A percentile compares a stretch with the other conserved stretches of the same genome.
Evolutionary conservation across 1,284 basidiomycete species (phyloP).

Genomic region (Prillingera fragicola): DNA sequence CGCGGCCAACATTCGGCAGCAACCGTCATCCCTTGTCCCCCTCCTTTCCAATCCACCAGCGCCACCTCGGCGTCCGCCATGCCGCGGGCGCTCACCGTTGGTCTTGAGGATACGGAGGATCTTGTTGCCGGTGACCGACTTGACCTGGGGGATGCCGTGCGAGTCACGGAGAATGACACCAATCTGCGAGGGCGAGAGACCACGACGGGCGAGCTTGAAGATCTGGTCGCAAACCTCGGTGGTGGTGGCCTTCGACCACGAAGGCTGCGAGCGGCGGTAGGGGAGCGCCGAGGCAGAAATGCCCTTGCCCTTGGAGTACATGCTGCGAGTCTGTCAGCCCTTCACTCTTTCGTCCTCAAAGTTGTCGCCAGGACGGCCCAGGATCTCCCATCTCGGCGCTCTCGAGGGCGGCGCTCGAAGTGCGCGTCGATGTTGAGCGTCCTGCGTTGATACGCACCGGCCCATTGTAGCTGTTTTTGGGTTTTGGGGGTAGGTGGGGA

Average conservation of each 20-base stretch:
- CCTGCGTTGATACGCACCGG: neutral
- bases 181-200: constrained; percentile 95
- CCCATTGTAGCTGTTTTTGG: neutral
- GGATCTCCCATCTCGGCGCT: too few relatives aligned
- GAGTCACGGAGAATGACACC: constrained; percentile 97
- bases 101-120: constrained; percentile 97
- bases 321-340: constrained; percentile 50
- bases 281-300: constrained; percentile 97
- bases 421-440: too few relatives aligned
- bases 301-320: constrained; percentile 98
- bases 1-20: neutral
- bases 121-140: constrained; percentile 98
- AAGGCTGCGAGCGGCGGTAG: constrained; percentile 88
- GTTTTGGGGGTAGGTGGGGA: neutral
- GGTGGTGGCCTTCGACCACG: constrained; percentile 94
- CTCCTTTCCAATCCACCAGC: neutral
- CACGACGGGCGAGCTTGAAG: constrained; percentile 95
- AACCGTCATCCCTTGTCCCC: neutral
- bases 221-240: constrained; percentile 96
- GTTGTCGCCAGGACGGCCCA: neutral
- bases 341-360: neutral
- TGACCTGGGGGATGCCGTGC: constrained; percentile 91
- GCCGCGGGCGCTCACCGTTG: constrained; percentile 67
- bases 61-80: neutral
- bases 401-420: too few relatives aligned